phyloP scores from a whole-genome alignment of 768 basidiomycete species.

The Phaeotremella skinneri region DNA sequence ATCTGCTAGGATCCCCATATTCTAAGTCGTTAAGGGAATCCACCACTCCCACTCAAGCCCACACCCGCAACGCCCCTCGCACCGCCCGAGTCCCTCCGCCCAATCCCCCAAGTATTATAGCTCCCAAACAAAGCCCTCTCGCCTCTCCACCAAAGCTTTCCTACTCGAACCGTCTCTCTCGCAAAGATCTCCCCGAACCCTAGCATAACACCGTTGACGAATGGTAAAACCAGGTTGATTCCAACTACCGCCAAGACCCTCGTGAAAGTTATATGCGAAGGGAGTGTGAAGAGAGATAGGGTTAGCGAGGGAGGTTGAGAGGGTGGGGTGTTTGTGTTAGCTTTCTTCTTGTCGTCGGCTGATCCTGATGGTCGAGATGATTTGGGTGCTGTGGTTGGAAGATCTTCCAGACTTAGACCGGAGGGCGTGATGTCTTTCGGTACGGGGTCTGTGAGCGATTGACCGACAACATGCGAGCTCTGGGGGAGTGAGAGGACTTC shows the following conservation, averaged over 20 bases:
- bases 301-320: conserved; percentile 48
- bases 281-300: conserved; percentile 46
- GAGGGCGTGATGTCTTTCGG: conserved; percentile 12
- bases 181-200: conserved; percentile 53
- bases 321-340: conserved; percentile 22
- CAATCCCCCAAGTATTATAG: conserved; percentile 8
- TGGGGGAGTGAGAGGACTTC: conserved; percentile 9
- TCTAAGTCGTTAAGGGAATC: conserved; percentile 37
- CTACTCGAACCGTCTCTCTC: conserved; percentile 39
- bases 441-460: conserved; percentile 5
- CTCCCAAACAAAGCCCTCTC: conserved; percentile 29
- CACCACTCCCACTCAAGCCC: conserved; percentile 45
- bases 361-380: neutral
- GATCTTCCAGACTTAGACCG: conserved; percentile 2
- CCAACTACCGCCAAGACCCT: conserved; percentile 47
- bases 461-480: neutral
- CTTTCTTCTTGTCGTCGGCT: neutral
- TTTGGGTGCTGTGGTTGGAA: neutral
- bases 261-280: conserved; percentile 36
- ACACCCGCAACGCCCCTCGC: conserved; percentile 32
- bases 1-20: too few relatives aligned
- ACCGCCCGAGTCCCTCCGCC: conserved; percentile 16
- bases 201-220: conserved; percentile 52
- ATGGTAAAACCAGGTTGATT: conserved; percentile 50
- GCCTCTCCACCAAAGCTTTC: conserved; percentile 38